These are phyloP conservation scores for Knufia petricola DNA, from an alignment of 2,329 filamentous ascomycete species.

Conservation along the genomic window DNA sequence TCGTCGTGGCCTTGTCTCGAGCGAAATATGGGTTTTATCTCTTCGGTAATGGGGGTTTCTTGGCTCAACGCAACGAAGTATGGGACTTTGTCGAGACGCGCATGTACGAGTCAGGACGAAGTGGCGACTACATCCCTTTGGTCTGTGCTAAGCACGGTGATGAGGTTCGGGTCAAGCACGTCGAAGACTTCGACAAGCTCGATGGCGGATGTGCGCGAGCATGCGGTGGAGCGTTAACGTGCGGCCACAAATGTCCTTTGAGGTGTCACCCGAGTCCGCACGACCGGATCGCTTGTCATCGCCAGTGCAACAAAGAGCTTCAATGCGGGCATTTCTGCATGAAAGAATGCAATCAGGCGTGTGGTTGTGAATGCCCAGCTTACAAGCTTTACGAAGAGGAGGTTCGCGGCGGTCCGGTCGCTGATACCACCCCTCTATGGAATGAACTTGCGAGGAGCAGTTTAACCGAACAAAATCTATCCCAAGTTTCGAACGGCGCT, in stretches of 20 bases:
- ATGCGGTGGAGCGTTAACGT: constrained; percentile 39
- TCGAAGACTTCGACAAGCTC: constrained; percentile 26
- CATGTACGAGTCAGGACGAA: constrained; percentile 29
- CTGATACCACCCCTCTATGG: constrained; percentile 15
- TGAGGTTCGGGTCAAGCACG: constrained; percentile 39
- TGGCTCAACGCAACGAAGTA: constrained; percentile 37
- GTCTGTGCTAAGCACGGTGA: constrained; percentile 52
- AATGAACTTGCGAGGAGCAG: constrained; percentile 13
- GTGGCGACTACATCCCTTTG: constrained; percentile 50
- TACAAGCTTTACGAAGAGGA: constrained; percentile 1
- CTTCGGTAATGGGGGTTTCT: constrained; percentile 62
- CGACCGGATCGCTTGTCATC: constrained; percentile 29
- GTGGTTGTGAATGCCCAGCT: constrained; percentile 16
- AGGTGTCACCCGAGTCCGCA: constrained; percentile 39
- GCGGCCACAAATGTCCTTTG: constrained; percentile 45
- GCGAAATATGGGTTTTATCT: constrained; percentile 73
- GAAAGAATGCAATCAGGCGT: constrained; percentile 14
- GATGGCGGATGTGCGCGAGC: constrained; percentile 43
- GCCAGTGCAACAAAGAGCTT: constrained; percentile 25
- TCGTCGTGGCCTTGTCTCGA: constrained; percentile 56
- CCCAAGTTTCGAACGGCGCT: not conserved
- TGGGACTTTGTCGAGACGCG: constrained; percentile 44
- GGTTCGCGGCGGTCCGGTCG: constrained; percentile 10
- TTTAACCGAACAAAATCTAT: constrained; percentile 1
- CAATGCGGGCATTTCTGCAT: constrained; percentile 18